Percentiles rank a stretch among this genome's conserved stretches.
Conservation (phyloP, 345 rosid genomes). For the Hibiscus mutabilis region DNA sequence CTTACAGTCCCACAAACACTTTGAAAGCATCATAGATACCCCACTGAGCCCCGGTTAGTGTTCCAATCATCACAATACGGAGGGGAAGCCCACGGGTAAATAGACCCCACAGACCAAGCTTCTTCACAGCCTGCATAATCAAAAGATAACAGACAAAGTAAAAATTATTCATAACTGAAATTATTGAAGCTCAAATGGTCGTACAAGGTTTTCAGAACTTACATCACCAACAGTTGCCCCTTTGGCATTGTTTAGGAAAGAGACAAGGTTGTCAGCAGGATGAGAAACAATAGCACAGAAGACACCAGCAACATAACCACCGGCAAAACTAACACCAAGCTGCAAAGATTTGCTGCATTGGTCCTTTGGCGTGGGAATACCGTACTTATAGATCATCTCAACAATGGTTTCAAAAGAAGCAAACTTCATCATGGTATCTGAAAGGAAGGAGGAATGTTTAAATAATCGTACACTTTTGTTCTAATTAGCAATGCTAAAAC, state of each 20-base stretch:
- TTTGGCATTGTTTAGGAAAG: constrained; percentile 96
- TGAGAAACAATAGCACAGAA: background rate
- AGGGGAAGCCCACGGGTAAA: constrained; percentile 97
- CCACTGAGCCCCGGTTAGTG: constrained; percentile 98
- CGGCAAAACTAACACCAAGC: constrained; percentile 90
- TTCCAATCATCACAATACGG: constrained; percentile 96
- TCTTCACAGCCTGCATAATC: constrained; percentile 76
- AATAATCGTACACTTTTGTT: background rate
- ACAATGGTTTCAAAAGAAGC: constrained; percentile 92
- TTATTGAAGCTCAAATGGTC: background rate
- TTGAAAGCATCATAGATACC: constrained; percentile 93
- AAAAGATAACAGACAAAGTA: background rate
- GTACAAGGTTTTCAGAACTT: constrained; percentile 20
- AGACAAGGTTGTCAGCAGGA: constrained; percentile 94
- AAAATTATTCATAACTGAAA: background rate
- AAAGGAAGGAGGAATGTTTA: constrained; percentile 1
- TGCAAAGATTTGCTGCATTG: constrained; percentile 81
- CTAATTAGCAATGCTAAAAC: background rate
- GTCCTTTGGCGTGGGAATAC: constrained; percentile 72
- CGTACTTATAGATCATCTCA: constrained; percentile 79
- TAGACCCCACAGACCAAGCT: constrained; percentile 81
- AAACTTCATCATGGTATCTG: constrained; percentile 99
- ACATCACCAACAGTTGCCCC: constrained; percentile 98
- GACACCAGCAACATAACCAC: constrained; percentile 48
- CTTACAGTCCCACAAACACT: constrained; percentile 97